Conservation (phyloP, 2,329 filamentous ascomycete species). For the Aspergillus tubingensis region DNA sequence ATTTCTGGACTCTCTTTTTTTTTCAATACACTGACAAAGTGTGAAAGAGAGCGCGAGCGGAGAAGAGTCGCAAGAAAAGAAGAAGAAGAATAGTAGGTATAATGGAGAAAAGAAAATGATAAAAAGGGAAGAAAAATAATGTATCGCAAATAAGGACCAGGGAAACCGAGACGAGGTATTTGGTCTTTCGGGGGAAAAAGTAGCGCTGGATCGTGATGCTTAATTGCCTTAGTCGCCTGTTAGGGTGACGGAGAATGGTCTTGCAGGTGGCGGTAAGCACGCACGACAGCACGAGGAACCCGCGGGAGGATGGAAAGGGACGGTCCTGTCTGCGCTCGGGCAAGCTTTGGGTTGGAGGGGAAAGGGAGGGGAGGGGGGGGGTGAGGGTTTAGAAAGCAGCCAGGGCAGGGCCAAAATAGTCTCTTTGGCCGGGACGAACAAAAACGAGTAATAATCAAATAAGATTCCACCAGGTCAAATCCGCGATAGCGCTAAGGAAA, state of each 20-base stretch:
- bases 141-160: conserved; percentile 16
- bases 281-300: conserved; percentile 36
- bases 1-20: conserved; percentile 2
- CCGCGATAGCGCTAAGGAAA: conserved; percentile 26
- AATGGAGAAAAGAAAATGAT: conserved; percentile 3
- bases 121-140: conserved; percentile 7
- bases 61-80: conserved; percentile 3
- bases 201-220: conserved; percentile 37
- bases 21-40: conserved; percentile 9
- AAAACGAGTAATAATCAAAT: conserved; percentile 22
- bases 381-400: conserved; percentile 26
- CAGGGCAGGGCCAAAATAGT: conserved; percentile 17
- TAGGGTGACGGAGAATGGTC: conserved; percentile 38
- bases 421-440: conserved; percentile 14
- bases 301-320: conserved; percentile 29
- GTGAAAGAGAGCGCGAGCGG: conserved; percentile 9
- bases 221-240: conserved; percentile 43
- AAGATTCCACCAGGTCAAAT: conserved; percentile 25
- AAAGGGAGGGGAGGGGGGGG: conserved; percentile 15
- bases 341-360: conserved; percentile 20
- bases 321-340: conserved; percentile 25
- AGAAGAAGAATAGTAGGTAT: not conserved
- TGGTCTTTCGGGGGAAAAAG: conserved; percentile 8
- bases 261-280: conserved; percentile 40
- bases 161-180: conserved; percentile 1